These are phyloP conservation scores for Fusarium udum DNA, from an alignment of 2,329 filamentous ascomycete species.

Conservation along the genomic window DNA sequence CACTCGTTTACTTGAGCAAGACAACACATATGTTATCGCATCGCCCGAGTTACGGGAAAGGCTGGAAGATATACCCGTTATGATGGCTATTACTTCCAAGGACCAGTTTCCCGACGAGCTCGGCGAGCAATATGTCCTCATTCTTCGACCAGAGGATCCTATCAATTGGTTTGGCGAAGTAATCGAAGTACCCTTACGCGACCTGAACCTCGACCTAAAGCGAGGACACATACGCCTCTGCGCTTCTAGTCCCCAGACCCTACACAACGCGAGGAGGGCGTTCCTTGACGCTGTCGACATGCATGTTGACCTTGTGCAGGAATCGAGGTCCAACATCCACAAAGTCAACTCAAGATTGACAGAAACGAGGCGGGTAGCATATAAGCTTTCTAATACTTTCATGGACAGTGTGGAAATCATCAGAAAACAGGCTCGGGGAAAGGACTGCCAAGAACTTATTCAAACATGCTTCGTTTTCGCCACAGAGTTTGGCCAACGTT, in stretches of 20 bases:
- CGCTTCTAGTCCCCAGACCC: slow-evolving; percentile 82
- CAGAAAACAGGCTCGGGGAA: slow-evolving; percentile 80
- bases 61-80: slow-evolving; percentile 82
- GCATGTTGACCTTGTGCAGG: slow-evolving; percentile 87
- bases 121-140: slow-evolving; percentile 79
- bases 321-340: slow-evolving; percentile 91
- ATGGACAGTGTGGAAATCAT: slow-evolving; percentile 99
- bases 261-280: slow-evolving; percentile 79
- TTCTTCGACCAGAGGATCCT: slow-evolving; percentile 82
- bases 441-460: slow-evolving; percentile 93
- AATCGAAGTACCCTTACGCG: slow-evolving; percentile 75
- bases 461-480: slow-evolving; percentile 98
- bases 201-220: slow-evolving; percentile 86
- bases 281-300: slow-evolving; percentile 83
- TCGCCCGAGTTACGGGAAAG: slow-evolving; percentile 81
- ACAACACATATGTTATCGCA: slow-evolving; percentile 84
- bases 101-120: slow-evolving; percentile 73
- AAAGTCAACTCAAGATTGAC: slow-evolving; percentile 91
- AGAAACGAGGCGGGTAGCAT: slow-evolving; percentile 94
- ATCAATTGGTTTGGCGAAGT: slow-evolving; percentile 84
- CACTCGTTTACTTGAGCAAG: slow-evolving; percentile 73
- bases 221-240: slow-evolving; percentile 87
- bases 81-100: slow-evolving; percentile 76
- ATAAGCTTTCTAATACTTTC: slow-evolving; percentile 96
- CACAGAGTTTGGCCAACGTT: slow-evolving; percentile 97